phyloP scores from a whole-genome alignment of 371 early-diverging fungal species.

The Actinomucor elegans region DNA sequence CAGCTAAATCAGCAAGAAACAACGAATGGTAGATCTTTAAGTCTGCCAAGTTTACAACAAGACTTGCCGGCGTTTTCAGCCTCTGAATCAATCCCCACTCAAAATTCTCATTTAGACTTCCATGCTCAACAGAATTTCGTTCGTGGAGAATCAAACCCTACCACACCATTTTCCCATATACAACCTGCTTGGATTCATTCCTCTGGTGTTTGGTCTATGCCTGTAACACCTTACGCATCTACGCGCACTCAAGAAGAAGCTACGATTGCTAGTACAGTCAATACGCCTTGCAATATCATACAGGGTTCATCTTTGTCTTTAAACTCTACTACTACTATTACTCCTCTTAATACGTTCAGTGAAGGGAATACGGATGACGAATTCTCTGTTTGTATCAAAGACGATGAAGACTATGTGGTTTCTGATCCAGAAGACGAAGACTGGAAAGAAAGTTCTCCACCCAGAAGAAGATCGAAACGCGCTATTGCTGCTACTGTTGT shows the following conservation, averaged over 20 bases:
- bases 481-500: neutral
- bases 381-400: neutral
- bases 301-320: neutral
- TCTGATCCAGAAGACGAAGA: constrained; percentile 6
- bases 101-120: too few species aligned
- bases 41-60: neutral
- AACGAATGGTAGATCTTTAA: too few species aligned
- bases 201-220: constrained; percentile 1
- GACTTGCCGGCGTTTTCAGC: neutral
- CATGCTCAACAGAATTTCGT: too few species aligned
- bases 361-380: neutral
- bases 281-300: neutral
- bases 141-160: too few species aligned
- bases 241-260: neutral
- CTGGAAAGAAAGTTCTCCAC: neutral
- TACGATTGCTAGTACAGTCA: neutral
- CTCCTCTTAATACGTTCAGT: neutral
- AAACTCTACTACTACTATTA: neutral
- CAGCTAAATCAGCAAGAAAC: too few species aligned
- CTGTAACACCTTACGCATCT: constrained; percentile 14
- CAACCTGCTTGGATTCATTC: constrained; percentile 12
- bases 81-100: too few species aligned
- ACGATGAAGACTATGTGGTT: constrained; percentile 4
- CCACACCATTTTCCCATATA: constrained; percentile 3
- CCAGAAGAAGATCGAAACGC: neutral